Evolutionary conservation across 2,329 filamentous ascomycete genomes (phyloP), one percentile per base, ranked within the genome.

Genomic region (Colletotrichum melonis): DNA sequence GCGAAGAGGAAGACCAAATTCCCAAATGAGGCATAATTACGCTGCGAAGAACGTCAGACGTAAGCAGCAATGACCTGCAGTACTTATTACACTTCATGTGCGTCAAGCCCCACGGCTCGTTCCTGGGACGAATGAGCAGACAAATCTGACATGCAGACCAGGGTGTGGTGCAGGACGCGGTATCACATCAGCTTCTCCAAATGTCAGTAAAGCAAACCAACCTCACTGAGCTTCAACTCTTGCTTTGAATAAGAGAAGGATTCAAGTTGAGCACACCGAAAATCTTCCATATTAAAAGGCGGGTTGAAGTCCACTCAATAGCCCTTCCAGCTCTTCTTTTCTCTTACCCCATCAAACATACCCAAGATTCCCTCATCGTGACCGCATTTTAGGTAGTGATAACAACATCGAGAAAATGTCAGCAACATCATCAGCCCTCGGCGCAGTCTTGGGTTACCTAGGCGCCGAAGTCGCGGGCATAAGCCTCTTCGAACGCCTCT

Each of bases 381-480:
- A 26, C 52, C 52, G 3, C 32, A 35, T 35, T 11, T 9, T 32
- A 32, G 30, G 30, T 32, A 26, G 19, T 22, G 14, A 26, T 22
- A 55, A 49, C 42, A 22, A 11, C 42, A 19, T 9, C 42, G 42
- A 49, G n/a, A 12, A 55, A 55, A 55, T 55, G 52, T 55, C 52
- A 28, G 52, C 52, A 55, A 26, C 52, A 24, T 55, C 52, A 7
- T 55, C 52, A 3, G 52, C 52, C 22, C 52, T 55, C 52, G 52
- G 52, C 24, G 52, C 52, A 26, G 62, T 77, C 6, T 62, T 77
- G 14, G 76, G 76, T 24, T 77, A 77, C 49, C 35, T 77, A 22
- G 76, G 76, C 24, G 69, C 70, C 24, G 76, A 78, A 70, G 76
- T 70, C 12, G 75, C 74, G 22, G 66, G 64, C 19, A 66, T 54